phyloP scores from a whole-genome alignment of 495 filamentous ascomycete species.

The Cladorrhinum samala region DNA sequence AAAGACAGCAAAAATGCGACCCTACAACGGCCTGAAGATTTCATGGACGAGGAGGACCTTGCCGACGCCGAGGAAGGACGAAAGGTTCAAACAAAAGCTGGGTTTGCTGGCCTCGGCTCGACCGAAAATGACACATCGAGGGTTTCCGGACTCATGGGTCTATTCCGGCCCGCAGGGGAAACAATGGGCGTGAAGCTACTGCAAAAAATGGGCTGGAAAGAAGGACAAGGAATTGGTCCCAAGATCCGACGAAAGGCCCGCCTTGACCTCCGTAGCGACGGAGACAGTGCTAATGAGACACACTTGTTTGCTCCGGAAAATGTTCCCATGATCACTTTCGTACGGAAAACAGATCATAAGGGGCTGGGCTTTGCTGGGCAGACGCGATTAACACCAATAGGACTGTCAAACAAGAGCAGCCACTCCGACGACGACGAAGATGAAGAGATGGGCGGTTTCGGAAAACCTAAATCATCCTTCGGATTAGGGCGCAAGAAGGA shows the following conservation, averaged over 20 bases:
- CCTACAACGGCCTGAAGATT: conserved; percentile 76
- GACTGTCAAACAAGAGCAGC: conserved; percentile 12
- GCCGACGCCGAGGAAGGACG: conserved; percentile 76
- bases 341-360: conserved; percentile 69
- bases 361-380: conserved; percentile 78
- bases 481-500: conserved; percentile 31
- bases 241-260: conserved; percentile 73
- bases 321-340: conserved; percentile 65
- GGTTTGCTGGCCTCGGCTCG: conserved; percentile 72
- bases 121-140: conserved; percentile 54
- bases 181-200: conserved; percentile 86
- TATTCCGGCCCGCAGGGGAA: conserved; percentile 69
- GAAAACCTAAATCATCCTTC: conserved; percentile 22
- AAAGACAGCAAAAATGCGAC: conserved; percentile 52
- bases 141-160: conserved; percentile 56
- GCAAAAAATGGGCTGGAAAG: conserved; percentile 93
- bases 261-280: conserved; percentile 50
- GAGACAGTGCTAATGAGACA: conserved; percentile 40
- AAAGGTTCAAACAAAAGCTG: conserved; percentile 61
- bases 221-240: conserved; percentile 87
- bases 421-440: conserved; percentile 41
- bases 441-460: conserved; percentile 39
- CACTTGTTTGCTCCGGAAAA: conserved; percentile 90
- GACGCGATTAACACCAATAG: conserved; percentile 39
- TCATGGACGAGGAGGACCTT: conserved; percentile 97